A percentile compares a stretch with the other conserved stretches of the same genome.
phyloP scores from a whole-genome alignment of 1,284 basidiomycete genomes.

The Golubevia sp. region DNA sequence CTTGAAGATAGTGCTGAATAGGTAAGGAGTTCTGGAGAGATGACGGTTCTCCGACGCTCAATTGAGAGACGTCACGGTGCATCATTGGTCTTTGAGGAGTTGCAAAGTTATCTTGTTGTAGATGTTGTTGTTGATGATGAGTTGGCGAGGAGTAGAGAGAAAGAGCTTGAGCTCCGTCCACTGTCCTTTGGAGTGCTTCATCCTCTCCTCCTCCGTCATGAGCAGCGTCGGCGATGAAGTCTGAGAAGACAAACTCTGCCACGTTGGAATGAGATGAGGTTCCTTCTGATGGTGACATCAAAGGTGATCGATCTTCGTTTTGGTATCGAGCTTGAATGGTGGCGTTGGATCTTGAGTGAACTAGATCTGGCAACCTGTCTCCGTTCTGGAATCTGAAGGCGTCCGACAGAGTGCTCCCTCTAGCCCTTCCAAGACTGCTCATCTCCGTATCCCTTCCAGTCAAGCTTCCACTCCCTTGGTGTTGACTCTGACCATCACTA shows the following conservation, averaged over 20 bases:
- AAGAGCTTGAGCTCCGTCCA: conserved; percentile 1
- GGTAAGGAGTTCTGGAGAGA: too few relatives aligned
- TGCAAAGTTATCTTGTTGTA: not conserved
- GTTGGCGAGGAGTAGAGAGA: not conserved
- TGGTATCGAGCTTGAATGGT: conserved; percentile 23
- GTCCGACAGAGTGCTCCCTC: conserved; percentile 13
- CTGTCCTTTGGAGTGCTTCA: not conserved
- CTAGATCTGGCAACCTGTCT: conserved; percentile 4
- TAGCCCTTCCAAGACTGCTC: conserved; percentile 15
- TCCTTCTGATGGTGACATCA: conserved; percentile 7
- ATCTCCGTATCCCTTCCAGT: conserved; percentile 7
- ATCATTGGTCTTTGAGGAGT: conserved; percentile 5
- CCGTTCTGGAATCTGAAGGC: conserved; percentile 11
- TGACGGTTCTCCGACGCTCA: not conserved
- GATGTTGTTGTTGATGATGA: not conserved
- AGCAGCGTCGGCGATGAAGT: conserved; percentile 33
- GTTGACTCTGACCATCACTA: not conserved
- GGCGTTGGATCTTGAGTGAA: conserved; percentile 1
- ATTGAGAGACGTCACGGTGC: not conserved
- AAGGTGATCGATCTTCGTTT: conserved; percentile 23
- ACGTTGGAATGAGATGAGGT: conserved; percentile 9
- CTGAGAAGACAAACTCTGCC: conserved; percentile 33
- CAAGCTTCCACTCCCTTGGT: conserved; percentile 13
- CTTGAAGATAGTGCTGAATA: too few relatives aligned
- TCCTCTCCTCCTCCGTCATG: conserved; percentile 1